phyloP scores from a whole-genome alignment of 805 yeast genomes.

The Candida silvatica region DNA sequence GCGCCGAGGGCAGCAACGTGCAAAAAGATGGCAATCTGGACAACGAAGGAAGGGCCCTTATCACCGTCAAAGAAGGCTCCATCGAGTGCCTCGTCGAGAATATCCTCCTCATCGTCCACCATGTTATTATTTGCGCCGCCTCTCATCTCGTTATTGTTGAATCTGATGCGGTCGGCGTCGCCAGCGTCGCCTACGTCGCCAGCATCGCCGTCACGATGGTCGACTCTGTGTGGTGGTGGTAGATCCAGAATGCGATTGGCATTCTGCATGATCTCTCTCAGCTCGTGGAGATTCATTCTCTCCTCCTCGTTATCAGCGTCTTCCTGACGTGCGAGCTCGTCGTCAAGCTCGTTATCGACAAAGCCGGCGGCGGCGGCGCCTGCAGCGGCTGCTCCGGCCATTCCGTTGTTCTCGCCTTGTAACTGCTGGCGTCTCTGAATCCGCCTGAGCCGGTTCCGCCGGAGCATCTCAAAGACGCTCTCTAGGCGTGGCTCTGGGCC shows the following conservation, averaged over 20 bases:
- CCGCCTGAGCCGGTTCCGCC: background rate
- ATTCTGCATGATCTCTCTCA: background rate
- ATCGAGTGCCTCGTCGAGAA: too few relatives aligned
- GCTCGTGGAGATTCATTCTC: background rate
- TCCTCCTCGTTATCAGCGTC: background rate
- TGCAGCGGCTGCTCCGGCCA: background rate
- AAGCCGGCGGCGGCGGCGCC: background rate
- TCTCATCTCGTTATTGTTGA: too few relatives aligned
- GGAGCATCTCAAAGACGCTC: constrained; percentile 1
- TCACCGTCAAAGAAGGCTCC: constrained; percentile 3
- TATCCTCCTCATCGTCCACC: background rate
- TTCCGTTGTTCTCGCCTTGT: background rate
- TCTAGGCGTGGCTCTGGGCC: constrained; percentile 43
- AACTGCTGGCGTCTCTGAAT: too few relatives aligned
- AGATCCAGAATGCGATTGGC: background rate
- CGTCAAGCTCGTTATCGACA: background rate
- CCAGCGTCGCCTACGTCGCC: too few relatives aligned
- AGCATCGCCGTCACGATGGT: too few relatives aligned
- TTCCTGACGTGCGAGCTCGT: background rate
- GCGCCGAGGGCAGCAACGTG: constrained; percentile 14
- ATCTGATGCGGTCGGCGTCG: too few relatives aligned
- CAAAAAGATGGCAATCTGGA: constrained; percentile 14
- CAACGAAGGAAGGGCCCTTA: constrained; percentile 9
- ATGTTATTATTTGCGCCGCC: too few relatives aligned
- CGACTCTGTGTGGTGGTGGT: too few relatives aligned